These are phyloP conservation scores for Fusarium brevicatenulatum DNA, from an alignment of 2,329 filamentous ascomycete genomes.

Conservation along the genomic window DNA sequence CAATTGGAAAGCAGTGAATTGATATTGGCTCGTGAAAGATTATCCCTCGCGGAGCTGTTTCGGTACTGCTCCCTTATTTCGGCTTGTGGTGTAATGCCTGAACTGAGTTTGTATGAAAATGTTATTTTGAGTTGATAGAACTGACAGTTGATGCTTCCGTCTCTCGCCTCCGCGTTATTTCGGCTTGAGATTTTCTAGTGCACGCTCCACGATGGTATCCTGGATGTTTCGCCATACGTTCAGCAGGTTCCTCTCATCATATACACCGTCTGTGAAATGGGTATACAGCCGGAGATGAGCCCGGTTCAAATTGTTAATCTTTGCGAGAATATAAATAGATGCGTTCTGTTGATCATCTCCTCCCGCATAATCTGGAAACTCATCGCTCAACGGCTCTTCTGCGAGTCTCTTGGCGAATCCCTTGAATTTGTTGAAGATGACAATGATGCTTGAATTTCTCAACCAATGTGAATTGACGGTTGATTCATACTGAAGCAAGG, in stretches of 20 bases:
- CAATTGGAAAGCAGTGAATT: background rate
- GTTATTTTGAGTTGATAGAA: too few relatives aligned
- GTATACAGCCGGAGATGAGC: rapidly evolving
- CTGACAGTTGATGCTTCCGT: too few relatives aligned
- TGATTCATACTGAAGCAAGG: background rate
- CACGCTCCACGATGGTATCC: rapidly evolving
- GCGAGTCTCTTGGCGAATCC: background rate
- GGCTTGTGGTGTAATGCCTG: too few relatives aligned
- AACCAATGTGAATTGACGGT: background rate
- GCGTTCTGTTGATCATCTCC: rapidly evolving
- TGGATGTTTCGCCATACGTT: rapidly evolving
- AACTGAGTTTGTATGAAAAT: too few relatives aligned
- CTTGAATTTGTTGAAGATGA: background rate
- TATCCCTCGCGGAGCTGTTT: background rate
- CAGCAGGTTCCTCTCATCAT: background rate
- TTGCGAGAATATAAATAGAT: background rate
- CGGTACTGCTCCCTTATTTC: too few relatives aligned
- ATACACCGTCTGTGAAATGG: rapidly evolving
- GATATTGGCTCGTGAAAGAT: background rate
- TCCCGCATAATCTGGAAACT: background rate
- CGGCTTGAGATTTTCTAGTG: too few relatives aligned
- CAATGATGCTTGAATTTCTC: background rate
- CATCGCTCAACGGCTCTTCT: background rate
- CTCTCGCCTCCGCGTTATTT: too few relatives aligned
- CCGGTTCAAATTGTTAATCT: rapidly evolving